Evolutionary conservation across 2,329 filamentous ascomycete genomes (phyloP).

Genomic region (Diaporthe longicolla): DNA sequence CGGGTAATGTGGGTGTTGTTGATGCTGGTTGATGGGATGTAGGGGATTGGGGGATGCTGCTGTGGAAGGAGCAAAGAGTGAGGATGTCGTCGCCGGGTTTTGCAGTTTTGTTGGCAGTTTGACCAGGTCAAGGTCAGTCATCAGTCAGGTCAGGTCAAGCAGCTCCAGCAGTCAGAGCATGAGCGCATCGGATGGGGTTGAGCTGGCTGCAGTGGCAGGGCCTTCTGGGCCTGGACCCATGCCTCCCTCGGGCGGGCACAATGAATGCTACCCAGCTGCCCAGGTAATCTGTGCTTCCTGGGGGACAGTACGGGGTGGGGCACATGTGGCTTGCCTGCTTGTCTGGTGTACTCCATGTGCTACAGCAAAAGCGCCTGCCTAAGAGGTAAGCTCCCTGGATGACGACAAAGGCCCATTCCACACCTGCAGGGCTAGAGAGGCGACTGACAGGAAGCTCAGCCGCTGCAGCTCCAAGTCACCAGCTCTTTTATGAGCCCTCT

Average conservation of each 20-base stretch:
- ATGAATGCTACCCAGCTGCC: no score
- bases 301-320: neutral
- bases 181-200: conserved; percentile 25
- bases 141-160: conserved; percentile 6
- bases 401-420: conserved; percentile 23
- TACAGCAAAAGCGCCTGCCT: neutral
- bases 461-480: neutral
- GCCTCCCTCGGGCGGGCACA: neutral
- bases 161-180: conserved; percentile 6
- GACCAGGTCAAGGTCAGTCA: conserved; percentile 10
- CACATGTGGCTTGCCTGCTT: conserved; percentile 14
- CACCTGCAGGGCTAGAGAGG: neutral
- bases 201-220: neutral
- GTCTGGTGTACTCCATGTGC: neutral
- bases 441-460: neutral
- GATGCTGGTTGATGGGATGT: conserved; percentile 36
- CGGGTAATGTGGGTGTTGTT: conserved; percentile 10
- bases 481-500: neutral
- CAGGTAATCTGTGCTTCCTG: neutral
- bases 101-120: conserved; percentile 33
- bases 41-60: conserved; percentile 19
- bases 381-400: neutral
- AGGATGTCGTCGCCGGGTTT: conserved; percentile 31
- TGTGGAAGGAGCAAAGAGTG: conserved; percentile 19
- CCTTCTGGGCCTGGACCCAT: conserved; percentile 20